Base-by-base conservation (phyloP, 2,329 filamentous ascomycete species). In the Colletotrichum camelliae region DNA sequence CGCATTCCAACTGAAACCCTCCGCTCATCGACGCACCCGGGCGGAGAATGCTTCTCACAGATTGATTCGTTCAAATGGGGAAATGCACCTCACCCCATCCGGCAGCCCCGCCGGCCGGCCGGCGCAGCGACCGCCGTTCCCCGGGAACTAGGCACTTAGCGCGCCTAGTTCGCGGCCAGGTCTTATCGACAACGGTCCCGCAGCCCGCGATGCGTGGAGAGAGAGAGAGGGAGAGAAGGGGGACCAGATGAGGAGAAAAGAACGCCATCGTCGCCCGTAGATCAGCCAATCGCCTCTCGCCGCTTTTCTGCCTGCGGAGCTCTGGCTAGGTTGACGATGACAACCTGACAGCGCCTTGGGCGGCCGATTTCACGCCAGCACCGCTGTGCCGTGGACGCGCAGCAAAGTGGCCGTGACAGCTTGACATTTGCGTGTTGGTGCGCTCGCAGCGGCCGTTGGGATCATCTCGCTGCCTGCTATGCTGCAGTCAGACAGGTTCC, bases 161-260 rank as follows among this genome's bases (percentile, higher is more conserved):
- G 52, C 66, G 13, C 48, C 65, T 29, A 74, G 35, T 64, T 66
- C 35, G 5, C 9, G 37, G 27, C 18, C n/a, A 66, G 48, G 70
- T 69, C 55, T 58, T 64, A 68, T 73, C 70, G 39, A 75, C 43
- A 52, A 52, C 21, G 33, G 73, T 37, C 48, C 39, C 33, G 24
- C 58, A 60, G 64, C 48, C 39, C 57, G 24, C 58, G 68, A 70
- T 39, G 64, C 52, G 60, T 57, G 37, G 31, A 27, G 72, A 72
- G 39, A 55, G 48, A 27, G 72, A 67, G 39, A 55, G 48, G 65
- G 57, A 67, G 64, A 64, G 57, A 67, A 70, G 29, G 29, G 52
- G 31, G 57, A 18, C 43, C 35, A 60, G 58, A 27, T 35, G 43
- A 60, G 66, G 71, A 74, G 58, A 70, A 74, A 74, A 70, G 72